Evolutionary conservation across 208 protist species (phyloP).

Genomic region (Strigomonas culicis): DNA sequence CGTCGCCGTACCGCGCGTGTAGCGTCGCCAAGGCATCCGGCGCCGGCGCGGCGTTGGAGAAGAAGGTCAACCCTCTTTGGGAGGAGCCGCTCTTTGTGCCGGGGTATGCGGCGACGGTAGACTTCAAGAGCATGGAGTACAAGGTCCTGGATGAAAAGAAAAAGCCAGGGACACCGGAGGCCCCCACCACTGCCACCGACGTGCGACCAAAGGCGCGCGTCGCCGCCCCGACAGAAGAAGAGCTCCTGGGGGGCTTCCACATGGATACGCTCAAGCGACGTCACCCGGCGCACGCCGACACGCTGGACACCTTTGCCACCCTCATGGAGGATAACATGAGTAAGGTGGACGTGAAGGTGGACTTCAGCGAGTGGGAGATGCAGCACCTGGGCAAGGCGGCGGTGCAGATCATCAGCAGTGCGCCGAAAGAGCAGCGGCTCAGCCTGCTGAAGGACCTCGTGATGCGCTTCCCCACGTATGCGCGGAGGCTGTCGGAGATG

Average conservation of each 20-base stretch:
- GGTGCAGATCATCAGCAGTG: constrained; percentile 41
- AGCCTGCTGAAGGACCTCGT: constrained; percentile 65
- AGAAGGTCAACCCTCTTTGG: constrained; percentile 17
- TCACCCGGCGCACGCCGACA: constrained; percentile 22
- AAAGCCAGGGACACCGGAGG: not conserved
- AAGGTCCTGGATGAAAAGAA: constrained; percentile 92
- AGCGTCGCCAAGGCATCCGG: not conserved
- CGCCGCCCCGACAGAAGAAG: no score
- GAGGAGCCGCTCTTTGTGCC: constrained; percentile 54
- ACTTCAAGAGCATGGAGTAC: constrained; percentile 97
- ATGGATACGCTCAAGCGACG: constrained; percentile 25
- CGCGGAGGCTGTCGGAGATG: constrained; percentile 32
- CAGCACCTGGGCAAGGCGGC: constrained; percentile 56
- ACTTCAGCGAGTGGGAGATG: constrained; percentile 69
- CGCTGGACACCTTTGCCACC: constrained; percentile 39
- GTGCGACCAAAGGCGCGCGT: no score
- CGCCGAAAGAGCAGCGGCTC: constrained; percentile 48
- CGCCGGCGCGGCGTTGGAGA: not conserved
- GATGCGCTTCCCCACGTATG: constrained; percentile 85
- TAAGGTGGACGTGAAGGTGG: constrained; percentile 40
- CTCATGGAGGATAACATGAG: constrained; percentile 27
- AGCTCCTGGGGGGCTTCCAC: constrained; percentile 42
- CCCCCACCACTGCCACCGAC: not conserved
- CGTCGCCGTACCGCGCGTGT: constrained; percentile 23
- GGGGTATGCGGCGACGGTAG: constrained; percentile 95